phyloP scores from a whole-genome alignment of 2,329 filamentous ascomycete genomes.

The Xylaria polymorpha region DNA sequence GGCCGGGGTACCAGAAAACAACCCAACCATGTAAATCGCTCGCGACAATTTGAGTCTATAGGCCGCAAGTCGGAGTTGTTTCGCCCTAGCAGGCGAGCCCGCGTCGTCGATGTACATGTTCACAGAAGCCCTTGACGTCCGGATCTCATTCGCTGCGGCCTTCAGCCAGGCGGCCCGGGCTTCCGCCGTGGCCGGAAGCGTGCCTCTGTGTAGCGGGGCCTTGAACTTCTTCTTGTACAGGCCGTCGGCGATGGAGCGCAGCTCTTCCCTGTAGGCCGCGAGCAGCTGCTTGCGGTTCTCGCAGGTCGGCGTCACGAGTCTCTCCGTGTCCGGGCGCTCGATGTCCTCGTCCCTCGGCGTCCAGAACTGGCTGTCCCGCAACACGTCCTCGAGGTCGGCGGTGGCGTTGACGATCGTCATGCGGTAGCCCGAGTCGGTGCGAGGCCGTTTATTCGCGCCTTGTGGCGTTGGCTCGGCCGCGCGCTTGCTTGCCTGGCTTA shows the following conservation, averaged over 20 bases:
- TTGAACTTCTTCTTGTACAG: slow-evolving; percentile 11
- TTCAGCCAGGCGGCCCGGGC: neutral
- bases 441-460: neutral
- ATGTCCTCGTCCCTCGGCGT: neutral
- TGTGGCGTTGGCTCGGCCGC: neutral
- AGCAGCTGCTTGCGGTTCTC: slow-evolving; percentile 6
- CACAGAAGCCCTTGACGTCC: neutral
- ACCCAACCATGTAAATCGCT: slow-evolving; percentile 9
- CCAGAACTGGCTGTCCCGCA: slow-evolving; percentile 4
- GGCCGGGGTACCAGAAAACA: slow-evolving; percentile 1
- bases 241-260: neutral
- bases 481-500: slow-evolving; percentile 1
- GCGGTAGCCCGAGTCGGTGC: neutral
- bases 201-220: neutral
- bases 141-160: neutral
- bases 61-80: slow-evolving; percentile 13
- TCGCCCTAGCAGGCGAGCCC: neutral
- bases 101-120: neutral
- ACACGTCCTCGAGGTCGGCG: slow-evolving; percentile 9
- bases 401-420: slow-evolving; percentile 8
- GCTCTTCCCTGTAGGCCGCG: neutral
- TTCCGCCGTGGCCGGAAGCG: neutral
- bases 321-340: neutral
- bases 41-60: slow-evolving; percentile 19
- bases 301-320: slow-evolving; percentile 9